Percentiles rank a stretch among this genome's conserved stretches.
These are phyloP conservation scores for Orbilia ellipsospora DNA, from an alignment of 2,329 filamentous ascomycete genomes.

Conservation along the genomic window DNA sequence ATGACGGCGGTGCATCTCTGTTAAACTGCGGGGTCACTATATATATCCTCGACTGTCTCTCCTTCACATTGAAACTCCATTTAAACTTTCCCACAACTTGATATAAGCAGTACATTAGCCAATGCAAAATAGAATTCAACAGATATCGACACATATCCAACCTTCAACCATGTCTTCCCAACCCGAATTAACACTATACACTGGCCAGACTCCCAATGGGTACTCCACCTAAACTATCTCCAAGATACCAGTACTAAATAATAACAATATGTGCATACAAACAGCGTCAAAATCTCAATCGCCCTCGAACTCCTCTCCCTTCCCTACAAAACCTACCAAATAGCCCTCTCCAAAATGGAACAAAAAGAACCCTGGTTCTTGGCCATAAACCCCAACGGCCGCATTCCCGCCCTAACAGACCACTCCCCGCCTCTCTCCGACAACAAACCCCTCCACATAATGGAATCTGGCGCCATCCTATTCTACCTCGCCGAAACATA, in stretches of 20 bases:
- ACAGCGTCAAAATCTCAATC: slow-evolving; percentile 83
- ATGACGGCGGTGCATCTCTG: neutral
- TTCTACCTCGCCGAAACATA: slow-evolving; percentile 86
- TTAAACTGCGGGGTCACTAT: neutral
- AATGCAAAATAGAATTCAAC: slow-evolving; percentile 38
- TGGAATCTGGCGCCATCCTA: slow-evolving; percentile 85
- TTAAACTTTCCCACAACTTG: neutral
- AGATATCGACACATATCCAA: slow-evolving; percentile 33
- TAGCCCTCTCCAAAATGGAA: slow-evolving; percentile 78
- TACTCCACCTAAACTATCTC: neutral
- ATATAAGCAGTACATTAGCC: neutral
- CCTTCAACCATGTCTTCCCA: slow-evolving; percentile 54
- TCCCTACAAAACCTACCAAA: slow-evolving; percentile 70
- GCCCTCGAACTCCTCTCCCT: slow-evolving; percentile 71
- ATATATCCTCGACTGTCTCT: neutral
- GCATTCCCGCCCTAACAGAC: slow-evolving; percentile 88
- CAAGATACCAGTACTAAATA: neutral
- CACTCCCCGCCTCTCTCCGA: slow-evolving; percentile 72
- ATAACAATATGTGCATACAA: neutral
- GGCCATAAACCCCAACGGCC: slow-evolving; percentile 90
- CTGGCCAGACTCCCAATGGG: slow-evolving; percentile 84
- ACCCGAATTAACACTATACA: slow-evolving; percentile 83
- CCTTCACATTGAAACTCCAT: neutral
- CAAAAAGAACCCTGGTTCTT: slow-evolving; percentile 91
- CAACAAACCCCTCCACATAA: slow-evolving; percentile 78